These are phyloP conservation scores for Agrostemma githago DNA, from an alignment of 148 eudicot species.

Conservation along the genomic window DNA sequence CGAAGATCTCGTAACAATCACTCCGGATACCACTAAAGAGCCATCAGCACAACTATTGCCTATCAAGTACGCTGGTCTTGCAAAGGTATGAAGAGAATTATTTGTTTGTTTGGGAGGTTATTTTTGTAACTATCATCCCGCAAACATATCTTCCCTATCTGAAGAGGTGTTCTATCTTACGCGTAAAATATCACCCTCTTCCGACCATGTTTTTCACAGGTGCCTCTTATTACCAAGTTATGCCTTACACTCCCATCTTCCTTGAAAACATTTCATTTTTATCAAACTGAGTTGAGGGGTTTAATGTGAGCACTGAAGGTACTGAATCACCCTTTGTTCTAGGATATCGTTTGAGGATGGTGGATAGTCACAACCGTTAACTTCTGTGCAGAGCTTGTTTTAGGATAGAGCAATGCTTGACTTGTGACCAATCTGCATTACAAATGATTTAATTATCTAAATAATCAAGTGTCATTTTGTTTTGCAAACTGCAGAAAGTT, in stretches of 20 bases:
- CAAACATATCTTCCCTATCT: background rate
- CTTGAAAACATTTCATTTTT: background rate
- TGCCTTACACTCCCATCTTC: background rate
- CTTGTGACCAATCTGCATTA: background rate
- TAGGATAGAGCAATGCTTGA: background rate
- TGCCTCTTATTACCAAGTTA: background rate
- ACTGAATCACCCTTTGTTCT: background rate
- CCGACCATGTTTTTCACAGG: background rate
- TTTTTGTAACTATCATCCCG: background rate
- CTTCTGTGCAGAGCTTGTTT: background rate
- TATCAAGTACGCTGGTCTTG: conserved; percentile 42
- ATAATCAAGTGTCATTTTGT: background rate
- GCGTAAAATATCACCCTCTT: conserved; percentile 10
- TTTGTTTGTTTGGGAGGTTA: background rate
- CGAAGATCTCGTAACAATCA: conserved; percentile 38
- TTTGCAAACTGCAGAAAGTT: conserved; percentile 34
- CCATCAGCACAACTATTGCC: conserved; percentile 44
- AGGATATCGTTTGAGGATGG: too few species aligned
- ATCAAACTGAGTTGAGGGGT: background rate
- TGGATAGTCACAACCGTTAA: too few species aligned
- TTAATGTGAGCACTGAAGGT: background rate
- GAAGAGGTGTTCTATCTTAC: background rate
- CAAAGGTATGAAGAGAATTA: conserved; percentile 32
- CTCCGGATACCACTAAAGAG: conserved; percentile 44
- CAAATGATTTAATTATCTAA: background rate